phyloP scores from a whole-genome alignment of 2,329 filamentous ascomycete species.

The Arthrobotrys pseudoclavata region DNA sequence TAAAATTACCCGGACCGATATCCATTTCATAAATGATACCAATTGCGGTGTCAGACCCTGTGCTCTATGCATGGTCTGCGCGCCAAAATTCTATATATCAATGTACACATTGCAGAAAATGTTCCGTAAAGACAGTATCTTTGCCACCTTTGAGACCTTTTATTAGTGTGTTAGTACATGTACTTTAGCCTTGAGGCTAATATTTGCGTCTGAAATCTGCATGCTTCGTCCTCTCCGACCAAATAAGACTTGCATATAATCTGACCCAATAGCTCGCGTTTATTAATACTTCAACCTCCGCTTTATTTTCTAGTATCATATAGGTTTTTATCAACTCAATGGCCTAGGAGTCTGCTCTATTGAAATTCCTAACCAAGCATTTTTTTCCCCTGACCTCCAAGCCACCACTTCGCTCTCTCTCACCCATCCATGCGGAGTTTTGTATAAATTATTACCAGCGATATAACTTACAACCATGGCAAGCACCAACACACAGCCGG shows the following conservation, averaged over 20 bases:
- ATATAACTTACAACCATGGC: not conserved
- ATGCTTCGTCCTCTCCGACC: slow-evolving; percentile 12
- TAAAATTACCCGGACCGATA: not conserved
- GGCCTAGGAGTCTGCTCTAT: not conserved
- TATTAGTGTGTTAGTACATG: no score
- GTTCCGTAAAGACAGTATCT: no score
- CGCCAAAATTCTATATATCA: no score
- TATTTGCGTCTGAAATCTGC: not conserved
- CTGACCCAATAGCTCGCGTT: no score
- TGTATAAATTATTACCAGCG: not conserved
- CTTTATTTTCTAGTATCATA: not conserved
- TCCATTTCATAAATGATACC: no score
- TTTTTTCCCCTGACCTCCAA: not conserved
- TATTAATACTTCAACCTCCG: not conserved
- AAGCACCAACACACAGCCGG: not conserved
- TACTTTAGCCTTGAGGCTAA: no score
- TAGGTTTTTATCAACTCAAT: not conserved
- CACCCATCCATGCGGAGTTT: not conserved
- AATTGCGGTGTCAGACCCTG: no score
- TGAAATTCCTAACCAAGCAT: slow-evolving; percentile 6
- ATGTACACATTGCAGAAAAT: no score
- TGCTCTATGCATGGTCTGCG: no score
- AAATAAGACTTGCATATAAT: not conserved
- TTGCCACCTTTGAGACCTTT: no score
- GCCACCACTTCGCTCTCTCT: not conserved